These are phyloP conservation scores for Malus fusca DNA, from an alignment of 306 rosid species.

Conservation along the genomic window DNA sequence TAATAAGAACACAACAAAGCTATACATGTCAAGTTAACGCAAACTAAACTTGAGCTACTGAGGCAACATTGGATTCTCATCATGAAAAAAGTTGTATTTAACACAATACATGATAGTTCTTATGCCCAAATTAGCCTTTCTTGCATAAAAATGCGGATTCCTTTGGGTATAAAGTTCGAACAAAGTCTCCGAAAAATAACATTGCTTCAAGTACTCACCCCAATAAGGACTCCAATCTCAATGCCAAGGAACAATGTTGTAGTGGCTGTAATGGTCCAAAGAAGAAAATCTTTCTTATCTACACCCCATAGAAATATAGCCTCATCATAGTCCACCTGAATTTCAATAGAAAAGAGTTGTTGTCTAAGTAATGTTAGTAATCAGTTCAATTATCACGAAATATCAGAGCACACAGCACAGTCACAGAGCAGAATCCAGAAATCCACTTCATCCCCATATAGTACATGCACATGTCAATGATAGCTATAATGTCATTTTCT, in stretches of 20 bases:
- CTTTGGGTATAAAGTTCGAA: neutral
- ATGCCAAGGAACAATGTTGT: slow-evolving; percentile 85
- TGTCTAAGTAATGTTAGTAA: neutral
- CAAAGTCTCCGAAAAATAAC: neutral
- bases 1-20: neutral
- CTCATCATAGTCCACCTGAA: slow-evolving; percentile 86
- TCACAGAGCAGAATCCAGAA: neutral
- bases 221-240: slow-evolving; percentile 90
- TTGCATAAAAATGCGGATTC: neutral
- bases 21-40: neutral
- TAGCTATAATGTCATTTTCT: neutral
- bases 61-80: neutral
- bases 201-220: slow-evolving; percentile 54
- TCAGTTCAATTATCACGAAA: neutral
- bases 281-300: slow-evolving; percentile 91
- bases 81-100: neutral
- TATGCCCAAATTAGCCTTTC: neutral
- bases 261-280: slow-evolving; percentile 79
- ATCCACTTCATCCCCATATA: neutral
- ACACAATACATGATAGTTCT: neutral
- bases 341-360: neutral
- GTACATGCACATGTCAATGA: neutral
- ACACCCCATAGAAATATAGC: slow-evolving; percentile 90
- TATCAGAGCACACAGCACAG: neutral
- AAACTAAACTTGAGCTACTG: neutral